A percentile compares a stretch with the other conserved stretches of the same genome.
phyloP scores from a whole-genome alignment of 148 eudicot genomes.

The Camellia sinensis region DNA sequence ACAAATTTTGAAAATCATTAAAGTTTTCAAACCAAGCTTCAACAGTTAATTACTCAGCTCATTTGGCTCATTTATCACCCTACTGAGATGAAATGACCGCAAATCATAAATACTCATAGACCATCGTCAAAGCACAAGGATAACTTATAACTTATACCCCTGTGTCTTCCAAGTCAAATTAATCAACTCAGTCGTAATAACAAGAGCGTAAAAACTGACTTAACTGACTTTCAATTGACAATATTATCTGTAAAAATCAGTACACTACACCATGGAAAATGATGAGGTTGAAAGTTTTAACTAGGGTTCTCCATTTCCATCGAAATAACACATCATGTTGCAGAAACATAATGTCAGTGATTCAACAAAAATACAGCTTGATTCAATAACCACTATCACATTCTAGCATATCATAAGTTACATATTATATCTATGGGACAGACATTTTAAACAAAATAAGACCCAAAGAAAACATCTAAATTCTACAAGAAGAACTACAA shows the following conservation, averaged over 20 bases:
- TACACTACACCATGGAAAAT: background rate
- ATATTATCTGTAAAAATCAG: background rate
- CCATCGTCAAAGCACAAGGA: background rate
- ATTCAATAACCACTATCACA: constrained; percentile 3
- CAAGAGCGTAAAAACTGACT: background rate
- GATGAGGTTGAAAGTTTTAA: background rate
- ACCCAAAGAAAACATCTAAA: background rate
- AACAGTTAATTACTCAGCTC: no score
- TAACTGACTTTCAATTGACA: background rate
- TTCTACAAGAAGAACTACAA: background rate
- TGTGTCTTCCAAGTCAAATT: background rate
- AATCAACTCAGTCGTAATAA: background rate
- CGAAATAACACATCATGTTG: no score
- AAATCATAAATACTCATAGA: background rate
- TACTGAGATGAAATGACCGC: no score
- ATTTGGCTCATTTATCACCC: no score
- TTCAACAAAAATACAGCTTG: background rate
- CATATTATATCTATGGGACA: background rate
- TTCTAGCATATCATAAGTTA: background rate
- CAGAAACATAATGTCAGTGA: background rate
- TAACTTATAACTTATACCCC: background rate
- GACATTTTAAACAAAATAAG: background rate
- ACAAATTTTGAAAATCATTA: no score
- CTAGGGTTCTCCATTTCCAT: background rate
- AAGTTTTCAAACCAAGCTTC: no score